phyloP scores from a whole-genome alignment of 163 green algal genomes.

The Coccomyxa subellipsoidea region DNA sequence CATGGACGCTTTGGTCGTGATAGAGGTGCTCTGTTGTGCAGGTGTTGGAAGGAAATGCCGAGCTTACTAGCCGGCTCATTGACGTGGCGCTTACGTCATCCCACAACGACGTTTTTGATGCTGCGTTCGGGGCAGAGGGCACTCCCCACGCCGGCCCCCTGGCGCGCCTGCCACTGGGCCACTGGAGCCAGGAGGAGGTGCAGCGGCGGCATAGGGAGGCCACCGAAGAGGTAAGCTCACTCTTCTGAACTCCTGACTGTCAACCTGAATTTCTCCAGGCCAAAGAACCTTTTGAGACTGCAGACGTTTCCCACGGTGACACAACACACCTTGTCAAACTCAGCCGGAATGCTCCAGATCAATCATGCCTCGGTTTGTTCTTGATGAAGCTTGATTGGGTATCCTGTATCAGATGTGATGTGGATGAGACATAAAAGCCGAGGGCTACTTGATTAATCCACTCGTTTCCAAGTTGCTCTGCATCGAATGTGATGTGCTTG shows the following conservation, averaged over 20 bases:
- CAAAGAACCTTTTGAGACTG: too few species aligned
- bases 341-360: too few species aligned
- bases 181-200: neutral
- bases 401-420: too few species aligned
- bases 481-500: neutral
- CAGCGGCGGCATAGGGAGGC: neutral
- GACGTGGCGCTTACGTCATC: constrained; percentile 22
- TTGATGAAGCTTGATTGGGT: too few species aligned
- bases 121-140: constrained; percentile 13
- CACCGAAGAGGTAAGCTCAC: neutral
- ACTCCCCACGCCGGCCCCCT: neutral
- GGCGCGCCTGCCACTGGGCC: neutral
- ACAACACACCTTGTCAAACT: too few species aligned
- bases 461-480: neutral
- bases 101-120: constrained; percentile 24
- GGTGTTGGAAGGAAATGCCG: constrained; percentile 17
- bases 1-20: too few species aligned
- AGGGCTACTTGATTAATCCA: too few species aligned
- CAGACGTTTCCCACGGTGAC: too few species aligned
- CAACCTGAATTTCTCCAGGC: too few species aligned
- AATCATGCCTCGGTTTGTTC: too few species aligned
- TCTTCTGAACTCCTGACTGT: too few species aligned
- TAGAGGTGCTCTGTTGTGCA: constrained; percentile 1
- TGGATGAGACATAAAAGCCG: too few species aligned
- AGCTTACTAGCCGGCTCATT: constrained; percentile 24